Percentiles rank a stretch among this genome's conserved stretches.
These are phyloP conservation scores for Cytospora leucostoma DNA, from an alignment of 2,329 filamentous ascomycete genomes.

Conservation along the genomic window DNA sequence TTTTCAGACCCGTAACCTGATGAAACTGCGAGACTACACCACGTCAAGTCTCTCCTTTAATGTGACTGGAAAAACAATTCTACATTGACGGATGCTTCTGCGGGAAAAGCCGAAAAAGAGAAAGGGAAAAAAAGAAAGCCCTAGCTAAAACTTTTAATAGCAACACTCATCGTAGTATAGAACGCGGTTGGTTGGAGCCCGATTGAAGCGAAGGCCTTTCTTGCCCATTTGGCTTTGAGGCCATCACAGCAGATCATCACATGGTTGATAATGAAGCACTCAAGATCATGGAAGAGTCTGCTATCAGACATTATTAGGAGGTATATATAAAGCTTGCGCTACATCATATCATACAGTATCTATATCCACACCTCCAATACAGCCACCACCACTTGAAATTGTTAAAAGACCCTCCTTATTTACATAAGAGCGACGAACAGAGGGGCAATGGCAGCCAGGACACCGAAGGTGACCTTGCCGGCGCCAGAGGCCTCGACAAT, in stretches of 20 bases:
- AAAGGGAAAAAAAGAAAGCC: too few relatives aligned
- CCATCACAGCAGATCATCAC: neutral
- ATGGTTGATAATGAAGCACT: neutral
- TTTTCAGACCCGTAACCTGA: neutral
- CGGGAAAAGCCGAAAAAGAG: too few relatives aligned
- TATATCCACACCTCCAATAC: slow-evolving; percentile 15
- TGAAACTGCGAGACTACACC: neutral
- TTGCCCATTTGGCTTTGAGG: neutral
- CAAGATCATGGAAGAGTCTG: neutral
- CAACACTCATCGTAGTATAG: too few relatives aligned
- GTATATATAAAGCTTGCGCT: slow-evolving; percentile 20
- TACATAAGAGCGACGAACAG: slow-evolving; percentile 25
- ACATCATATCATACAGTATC: slow-evolving; percentile 19
- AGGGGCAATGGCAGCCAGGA: slow-evolving; percentile 26
- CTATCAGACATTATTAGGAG: slow-evolving; percentile 21
- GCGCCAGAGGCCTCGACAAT: slow-evolving; percentile 23
- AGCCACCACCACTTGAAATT: neutral
- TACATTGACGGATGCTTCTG: too few relatives aligned
- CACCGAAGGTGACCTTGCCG: slow-evolving; percentile 24
- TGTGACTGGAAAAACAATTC: too few relatives aligned
- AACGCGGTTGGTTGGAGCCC: too few relatives aligned
- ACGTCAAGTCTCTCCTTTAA: neutral
- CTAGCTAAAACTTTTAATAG: too few relatives aligned
- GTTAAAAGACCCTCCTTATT: neutral
- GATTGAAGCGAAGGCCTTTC: too few relatives aligned